A percentile compares a stretch with the other conserved stretches of the same genome.
These are phyloP conservation scores for Didymella arachidicola DNA, from an alignment of 2,329 filamentous ascomycete genomes.

Conservation along the genomic window DNA sequence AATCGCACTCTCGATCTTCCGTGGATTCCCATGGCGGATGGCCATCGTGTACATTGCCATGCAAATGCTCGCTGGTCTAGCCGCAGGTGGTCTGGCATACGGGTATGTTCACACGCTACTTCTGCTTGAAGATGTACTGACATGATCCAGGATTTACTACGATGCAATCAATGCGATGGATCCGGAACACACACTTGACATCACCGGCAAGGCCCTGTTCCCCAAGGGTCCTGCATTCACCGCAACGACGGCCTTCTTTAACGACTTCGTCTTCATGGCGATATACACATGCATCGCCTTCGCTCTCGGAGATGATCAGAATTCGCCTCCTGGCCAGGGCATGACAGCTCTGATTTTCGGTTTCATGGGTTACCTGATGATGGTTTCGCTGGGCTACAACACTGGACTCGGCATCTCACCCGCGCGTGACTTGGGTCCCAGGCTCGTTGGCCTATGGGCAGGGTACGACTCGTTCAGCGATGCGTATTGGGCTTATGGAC, in stretches of 20 bases:
- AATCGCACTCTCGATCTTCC: slow-evolving; percentile 58
- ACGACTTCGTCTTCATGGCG: slow-evolving; percentile 71
- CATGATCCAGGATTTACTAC: slow-evolving; percentile 29
- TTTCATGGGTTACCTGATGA: slow-evolving; percentile 36
- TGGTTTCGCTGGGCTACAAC: slow-evolving; percentile 40
- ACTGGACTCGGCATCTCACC: slow-evolving; percentile 65
- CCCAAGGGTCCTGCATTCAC: slow-evolving; percentile 66
- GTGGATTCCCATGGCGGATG: slow-evolving; percentile 66
- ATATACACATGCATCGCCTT: slow-evolving; percentile 76
- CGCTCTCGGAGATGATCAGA: slow-evolving; percentile 63
- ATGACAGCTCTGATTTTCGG: slow-evolving; percentile 59
- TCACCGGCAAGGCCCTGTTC: slow-evolving; percentile 65
- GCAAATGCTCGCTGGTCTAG: slow-evolving; percentile 62
- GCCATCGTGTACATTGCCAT: slow-evolving; percentile 60
- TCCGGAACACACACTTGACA: slow-evolving; percentile 46
- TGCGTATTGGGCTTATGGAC: slow-evolving; percentile 42
- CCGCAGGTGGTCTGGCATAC: slow-evolving; percentile 54
- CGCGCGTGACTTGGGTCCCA: slow-evolving; percentile 74
- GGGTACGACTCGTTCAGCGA: slow-evolving; percentile 63
- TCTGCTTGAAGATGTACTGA: slow-evolving; percentile 43
- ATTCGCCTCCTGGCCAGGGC: slow-evolving; percentile 54
- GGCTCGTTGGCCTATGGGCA: slow-evolving; percentile 71
- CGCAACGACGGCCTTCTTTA: slow-evolving; percentile 72
- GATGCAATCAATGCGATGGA: slow-evolving; percentile 70
- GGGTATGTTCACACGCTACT: slow-evolving; percentile 52